phyloP scores from a whole-genome alignment of 768 basidiomycete genomes.

The Pisolithus tinctorius region DNA sequence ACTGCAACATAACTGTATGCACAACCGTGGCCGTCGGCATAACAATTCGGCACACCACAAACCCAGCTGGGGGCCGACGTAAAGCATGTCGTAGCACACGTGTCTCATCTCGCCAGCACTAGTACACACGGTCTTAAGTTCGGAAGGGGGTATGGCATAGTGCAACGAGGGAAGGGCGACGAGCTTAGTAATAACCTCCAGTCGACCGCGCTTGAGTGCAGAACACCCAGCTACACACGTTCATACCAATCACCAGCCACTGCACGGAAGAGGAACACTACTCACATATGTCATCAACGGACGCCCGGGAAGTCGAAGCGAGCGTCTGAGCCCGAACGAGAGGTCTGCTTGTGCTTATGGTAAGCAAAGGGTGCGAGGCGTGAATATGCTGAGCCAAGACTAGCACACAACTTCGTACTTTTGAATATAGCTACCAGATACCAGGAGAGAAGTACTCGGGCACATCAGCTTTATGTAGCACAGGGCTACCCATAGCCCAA shows the following conservation, averaged over 20 bases:
- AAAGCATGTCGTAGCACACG: conserved; percentile 25
- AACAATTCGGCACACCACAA: conserved; percentile 19
- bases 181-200: conserved; percentile 21
- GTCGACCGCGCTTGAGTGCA: conserved; percentile 15
- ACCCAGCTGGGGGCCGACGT: conserved; percentile 21
- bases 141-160: background rate
- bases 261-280: background rate
- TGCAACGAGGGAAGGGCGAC: conserved; percentile 22
- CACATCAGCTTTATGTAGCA: conserved; percentile 1
- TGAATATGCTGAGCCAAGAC: conserved; percentile 27
- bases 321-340: background rate
- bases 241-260: conserved; percentile 1
- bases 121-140: background rate
- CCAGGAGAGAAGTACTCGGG: background rate
- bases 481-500: background rate
- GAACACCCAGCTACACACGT: conserved; percentile 7
- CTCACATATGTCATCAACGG: conserved; percentile 14
- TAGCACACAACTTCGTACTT: conserved; percentile 25
- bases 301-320: background rate
- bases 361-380: conserved; percentile 25
- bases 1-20: conserved; percentile 25
- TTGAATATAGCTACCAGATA: conserved; percentile 20
- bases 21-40: conserved; percentile 13
- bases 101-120: conserved; percentile 1
- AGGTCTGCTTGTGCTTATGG: conserved; percentile 12